phyloP scores from a whole-genome alignment of 2,329 filamentous ascomycete species.

The Periglandula ipomoeae region DNA sequence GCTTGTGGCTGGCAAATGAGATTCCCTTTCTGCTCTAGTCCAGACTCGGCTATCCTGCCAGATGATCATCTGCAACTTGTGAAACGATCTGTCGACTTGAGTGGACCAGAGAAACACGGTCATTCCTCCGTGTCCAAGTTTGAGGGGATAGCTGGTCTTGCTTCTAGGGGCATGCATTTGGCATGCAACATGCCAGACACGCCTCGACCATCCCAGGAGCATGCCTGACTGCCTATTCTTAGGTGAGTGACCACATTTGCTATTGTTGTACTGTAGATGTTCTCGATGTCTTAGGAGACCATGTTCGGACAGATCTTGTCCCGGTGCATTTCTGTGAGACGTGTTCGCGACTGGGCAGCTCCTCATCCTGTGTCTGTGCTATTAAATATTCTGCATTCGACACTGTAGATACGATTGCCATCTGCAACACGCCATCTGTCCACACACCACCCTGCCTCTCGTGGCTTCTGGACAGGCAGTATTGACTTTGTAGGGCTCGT shows the following conservation, averaged over 20 bases:
- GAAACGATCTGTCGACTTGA: not conserved
- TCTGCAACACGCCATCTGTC: too few relatives aligned
- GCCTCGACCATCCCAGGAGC: too few relatives aligned
- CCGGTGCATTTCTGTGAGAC: not conserved
- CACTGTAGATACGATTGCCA: too few relatives aligned
- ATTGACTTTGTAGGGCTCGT: too few relatives aligned
- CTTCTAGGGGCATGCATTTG: too few relatives aligned
- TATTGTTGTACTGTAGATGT: too few relatives aligned
- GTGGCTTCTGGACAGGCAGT: too few relatives aligned
- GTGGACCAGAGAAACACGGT: not conserved
- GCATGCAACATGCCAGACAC: not conserved
- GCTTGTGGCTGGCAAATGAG: not conserved
- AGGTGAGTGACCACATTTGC: not conserved
- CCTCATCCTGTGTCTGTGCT: too few relatives aligned
- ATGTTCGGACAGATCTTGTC: conserved; percentile 1
- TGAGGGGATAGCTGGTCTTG: too few relatives aligned
- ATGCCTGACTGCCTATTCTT: not conserved
- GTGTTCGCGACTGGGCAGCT: not conserved
- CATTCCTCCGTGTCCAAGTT: not conserved
- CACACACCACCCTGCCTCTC: too few relatives aligned
- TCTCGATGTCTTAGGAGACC: too few relatives aligned
- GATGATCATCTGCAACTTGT: not conserved
- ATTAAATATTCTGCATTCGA: too few relatives aligned
- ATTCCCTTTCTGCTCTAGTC: not conserved
- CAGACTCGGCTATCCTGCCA: not conserved